A percentile compares a stretch with the other conserved stretches of the same genome.
Evolutionary conservation across 2,329 filamentous ascomycete species (phyloP).

Genomic region (Salinomyces thailandicus): DNA sequence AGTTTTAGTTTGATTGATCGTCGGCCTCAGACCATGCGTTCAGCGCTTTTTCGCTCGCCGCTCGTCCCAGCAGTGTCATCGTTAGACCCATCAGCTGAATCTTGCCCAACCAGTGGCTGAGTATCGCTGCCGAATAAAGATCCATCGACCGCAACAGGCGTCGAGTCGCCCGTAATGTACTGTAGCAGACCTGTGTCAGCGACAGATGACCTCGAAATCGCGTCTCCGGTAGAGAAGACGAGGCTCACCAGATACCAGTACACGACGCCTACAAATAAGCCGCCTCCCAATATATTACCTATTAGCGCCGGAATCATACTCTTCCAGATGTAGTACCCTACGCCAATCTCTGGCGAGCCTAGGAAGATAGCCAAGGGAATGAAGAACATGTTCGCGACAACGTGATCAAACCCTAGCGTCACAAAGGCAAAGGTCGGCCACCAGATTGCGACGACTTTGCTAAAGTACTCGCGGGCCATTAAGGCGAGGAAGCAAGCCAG

Average conservation of each 20-base stretch:
- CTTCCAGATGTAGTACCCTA: conserved; percentile 48
- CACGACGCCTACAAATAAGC: conserved; percentile 49
- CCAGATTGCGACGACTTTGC: conserved; percentile 47
- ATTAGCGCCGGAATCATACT: conserved; percentile 43
- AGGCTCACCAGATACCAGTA: conserved; percentile 26
- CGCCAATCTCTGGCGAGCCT: conserved; percentile 33
- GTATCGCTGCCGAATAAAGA: conserved; percentile 5
- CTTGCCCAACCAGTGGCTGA: conserved; percentile 4
- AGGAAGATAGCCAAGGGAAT: conserved; percentile 42
- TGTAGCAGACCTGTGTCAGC: too few relatives aligned
- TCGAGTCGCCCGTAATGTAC: conserved; percentile 1
- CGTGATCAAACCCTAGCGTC: conserved; percentile 38
- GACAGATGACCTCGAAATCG: too few relatives aligned
- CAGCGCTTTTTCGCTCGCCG: conserved; percentile 2
- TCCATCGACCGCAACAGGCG: conserved; percentile 6
- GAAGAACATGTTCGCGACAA: conserved; percentile 43
- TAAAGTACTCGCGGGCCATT: conserved; percentile 40
- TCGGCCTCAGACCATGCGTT: conserved; percentile 8
- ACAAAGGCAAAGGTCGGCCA: conserved; percentile 45
- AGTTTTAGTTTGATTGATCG: too few relatives aligned
- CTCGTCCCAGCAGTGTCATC: not conserved
- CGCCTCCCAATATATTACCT: conserved; percentile 48
- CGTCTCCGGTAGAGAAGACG: too few relatives aligned
- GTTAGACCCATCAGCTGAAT: not conserved
- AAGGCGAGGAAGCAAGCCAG: conserved; percentile 41